Evolutionary conservation across 2,329 filamentous ascomycete genomes (phyloP).

Genomic region (Penicillium paneum): DNA sequence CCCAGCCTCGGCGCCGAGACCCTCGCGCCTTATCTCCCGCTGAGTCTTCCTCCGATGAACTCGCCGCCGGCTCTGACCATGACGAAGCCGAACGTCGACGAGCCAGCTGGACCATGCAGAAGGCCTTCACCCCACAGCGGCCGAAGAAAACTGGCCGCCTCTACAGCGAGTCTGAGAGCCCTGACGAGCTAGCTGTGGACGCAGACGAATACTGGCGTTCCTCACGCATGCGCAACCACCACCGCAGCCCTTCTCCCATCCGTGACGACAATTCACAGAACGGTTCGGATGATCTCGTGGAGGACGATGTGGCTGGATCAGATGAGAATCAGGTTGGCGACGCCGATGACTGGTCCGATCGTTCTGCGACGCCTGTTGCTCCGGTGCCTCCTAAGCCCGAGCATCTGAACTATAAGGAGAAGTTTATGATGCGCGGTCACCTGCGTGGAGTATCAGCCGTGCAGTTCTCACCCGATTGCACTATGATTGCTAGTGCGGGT

Average conservation of each 20-base stretch:
- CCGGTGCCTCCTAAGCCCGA: constrained; percentile 51
- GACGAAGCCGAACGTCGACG: constrained; percentile 36
- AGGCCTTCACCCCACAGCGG: constrained; percentile 30
- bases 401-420: constrained; percentile 64
- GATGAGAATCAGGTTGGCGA: constrained; percentile 13
- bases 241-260: constrained; percentile 24
- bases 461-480: constrained; percentile 85
- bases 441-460: constrained; percentile 75
- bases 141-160: constrained; percentile 26
- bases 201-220: constrained; percentile 35
- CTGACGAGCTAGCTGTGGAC: constrained; percentile 47
- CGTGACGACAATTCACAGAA: constrained; percentile 6
- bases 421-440: constrained; percentile 73
- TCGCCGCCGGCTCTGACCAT: constrained; percentile 36
- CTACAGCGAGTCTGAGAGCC: constrained; percentile 37
- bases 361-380: constrained; percentile 37
- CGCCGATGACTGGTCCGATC: constrained; percentile 25
- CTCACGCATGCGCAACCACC: constrained; percentile 25
- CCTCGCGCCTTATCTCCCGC: constrained; percentile 24
- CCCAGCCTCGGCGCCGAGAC: constrained; percentile 35
- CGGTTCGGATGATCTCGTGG: constrained; percentile 18
- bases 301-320: constrained; percentile 18
- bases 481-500: constrained; percentile 83
- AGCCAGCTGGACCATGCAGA: constrained; percentile 35
- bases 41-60: constrained; percentile 42